Evolutionary conservation across 495 filamentous ascomycete genomes (phyloP).

Genomic region (Cercophora newfieldiana): DNA sequence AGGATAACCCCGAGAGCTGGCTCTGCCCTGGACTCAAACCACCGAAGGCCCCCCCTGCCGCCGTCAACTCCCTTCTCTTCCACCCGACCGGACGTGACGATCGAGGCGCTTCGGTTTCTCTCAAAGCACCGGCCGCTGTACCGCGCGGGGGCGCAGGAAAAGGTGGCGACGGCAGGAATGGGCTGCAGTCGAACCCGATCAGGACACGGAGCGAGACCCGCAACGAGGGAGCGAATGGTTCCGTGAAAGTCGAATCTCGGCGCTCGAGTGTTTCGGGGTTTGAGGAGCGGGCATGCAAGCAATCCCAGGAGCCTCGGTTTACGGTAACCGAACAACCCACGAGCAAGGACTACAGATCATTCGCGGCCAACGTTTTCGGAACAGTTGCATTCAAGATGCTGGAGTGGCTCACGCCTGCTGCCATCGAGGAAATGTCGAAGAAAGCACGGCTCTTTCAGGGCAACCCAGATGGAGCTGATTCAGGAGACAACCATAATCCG

Average conservation of each 20-base stretch:
- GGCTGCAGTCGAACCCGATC: neutral
- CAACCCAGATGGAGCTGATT: neutral
- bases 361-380: conserved; percentile 79
- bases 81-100: conserved; percentile 28
- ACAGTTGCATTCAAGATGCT: conserved; percentile 76
- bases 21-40: conserved; percentile 62
- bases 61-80: conserved; percentile 40
- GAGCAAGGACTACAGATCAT: conserved; percentile 78
- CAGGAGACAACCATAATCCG: neutral
- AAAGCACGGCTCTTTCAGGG: conserved; percentile 25
- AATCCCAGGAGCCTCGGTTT: conserved; percentile 22
- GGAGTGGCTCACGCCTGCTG: conserved; percentile 69
- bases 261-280: neutral
- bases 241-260: neutral
- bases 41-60: conserved; percentile 40
- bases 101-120: no score
- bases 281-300: neutral
- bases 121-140: conserved; percentile 8
- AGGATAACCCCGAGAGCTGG: conserved; percentile 72
- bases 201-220: neutral
- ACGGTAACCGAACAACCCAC: conserved; percentile 47
- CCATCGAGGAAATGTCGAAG: conserved; percentile 43
- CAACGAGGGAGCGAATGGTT: neutral
- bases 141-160: conserved; percentile 13
- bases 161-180: conserved; percentile 2